Base-by-base conservation (phyloP, 2,329 filamentous ascomycete species). In the Pestalotiopsis sp. region DNA sequence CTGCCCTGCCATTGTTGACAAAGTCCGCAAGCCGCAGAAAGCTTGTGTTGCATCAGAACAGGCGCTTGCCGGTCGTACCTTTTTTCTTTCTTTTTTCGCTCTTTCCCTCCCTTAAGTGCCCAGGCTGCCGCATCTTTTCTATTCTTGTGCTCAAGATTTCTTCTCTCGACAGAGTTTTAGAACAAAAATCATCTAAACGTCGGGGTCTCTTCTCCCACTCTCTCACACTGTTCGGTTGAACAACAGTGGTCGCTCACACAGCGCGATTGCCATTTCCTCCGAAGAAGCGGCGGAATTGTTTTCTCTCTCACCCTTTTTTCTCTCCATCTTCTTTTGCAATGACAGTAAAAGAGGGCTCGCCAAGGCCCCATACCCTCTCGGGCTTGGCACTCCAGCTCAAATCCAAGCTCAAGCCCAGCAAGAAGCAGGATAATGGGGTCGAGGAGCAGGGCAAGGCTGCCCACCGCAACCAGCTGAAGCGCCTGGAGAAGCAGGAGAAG, bases 401-500 rank as follows among this genome's bases (percentile, higher is more conserved):
- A 22, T 26, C 13, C 17, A 66, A 66, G 26, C 52, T 64, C 30
- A 64, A 59, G 48, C 52, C 66, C 1, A 59, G 58, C 35, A 20
- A 35, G n/a, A 56, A 63, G 40, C 30, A 57, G 22, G 30, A 58
- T 48, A 52, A 30, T 48, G 59, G 13, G 7, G 60, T 52, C 7
- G 17, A 55, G 4, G 66, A 68, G 55, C 69, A 69, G 55, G 69
- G 70, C 44, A 71, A 76, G n/a, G 67, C 72, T 30, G 71, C 73
- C 48, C 71, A 73, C 4, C 62, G 75, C 24, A 72, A 71, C n/a
- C 75, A 75, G 68, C 72, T 72, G 1, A 73, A 67, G 59, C 62
- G 62, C 3, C 71, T 75, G 35, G 73, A 74, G 44, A 73, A 75
- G 66, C 72, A 71, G 3, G 73, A 75, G 52, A 77, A 79, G 64